Conservation (phyloP, 208 protist species). For the Trypanosoma brucei region DNA sequence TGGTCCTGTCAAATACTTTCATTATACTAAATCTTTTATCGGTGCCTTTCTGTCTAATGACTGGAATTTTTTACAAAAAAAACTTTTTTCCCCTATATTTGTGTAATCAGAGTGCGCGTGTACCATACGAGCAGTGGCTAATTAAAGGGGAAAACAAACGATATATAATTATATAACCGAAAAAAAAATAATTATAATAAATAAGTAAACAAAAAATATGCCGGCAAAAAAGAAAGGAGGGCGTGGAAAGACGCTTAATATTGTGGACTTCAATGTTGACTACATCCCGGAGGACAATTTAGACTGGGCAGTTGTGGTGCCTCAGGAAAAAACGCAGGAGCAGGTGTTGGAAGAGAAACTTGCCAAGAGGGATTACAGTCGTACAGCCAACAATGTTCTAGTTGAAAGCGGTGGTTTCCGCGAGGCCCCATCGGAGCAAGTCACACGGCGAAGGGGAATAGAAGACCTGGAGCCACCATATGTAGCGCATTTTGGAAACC, state of each 20-base stretch:
- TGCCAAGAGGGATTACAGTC: conserved; percentile 55
- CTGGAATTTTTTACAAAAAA: too few relatives aligned
- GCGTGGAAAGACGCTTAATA: conserved; percentile 75
- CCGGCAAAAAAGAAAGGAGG: conserved; percentile 67
- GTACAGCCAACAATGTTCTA: conserved; percentile 53
- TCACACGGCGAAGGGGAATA: conserved; percentile 12
- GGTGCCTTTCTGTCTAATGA: too few relatives aligned
- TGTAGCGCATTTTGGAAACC: conserved; percentile 81
- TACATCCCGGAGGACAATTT: conserved; percentile 70
- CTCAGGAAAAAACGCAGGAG: conserved; percentile 50
- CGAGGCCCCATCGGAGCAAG: conserved; percentile 20
- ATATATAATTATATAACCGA: too few relatives aligned
- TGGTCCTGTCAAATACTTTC: too few relatives aligned
- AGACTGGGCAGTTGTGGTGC: conserved; percentile 73
- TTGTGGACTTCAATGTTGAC: conserved; percentile 77
- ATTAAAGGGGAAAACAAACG: too few relatives aligned
- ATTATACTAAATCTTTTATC: too few relatives aligned
- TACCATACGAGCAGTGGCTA: too few relatives aligned
- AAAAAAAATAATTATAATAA: background rate
- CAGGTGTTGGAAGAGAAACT: conserved; percentile 56
- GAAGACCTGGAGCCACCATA: conserved; percentile 66
- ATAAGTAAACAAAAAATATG: conserved; percentile 23
- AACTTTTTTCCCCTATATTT: too few relatives aligned
- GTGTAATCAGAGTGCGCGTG: too few relatives aligned
- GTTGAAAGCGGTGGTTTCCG: conserved; percentile 62